Base-by-base conservation (phyloP, 2,329 filamentous ascomycete genomes). In the Pyricularia sp. region DNA sequence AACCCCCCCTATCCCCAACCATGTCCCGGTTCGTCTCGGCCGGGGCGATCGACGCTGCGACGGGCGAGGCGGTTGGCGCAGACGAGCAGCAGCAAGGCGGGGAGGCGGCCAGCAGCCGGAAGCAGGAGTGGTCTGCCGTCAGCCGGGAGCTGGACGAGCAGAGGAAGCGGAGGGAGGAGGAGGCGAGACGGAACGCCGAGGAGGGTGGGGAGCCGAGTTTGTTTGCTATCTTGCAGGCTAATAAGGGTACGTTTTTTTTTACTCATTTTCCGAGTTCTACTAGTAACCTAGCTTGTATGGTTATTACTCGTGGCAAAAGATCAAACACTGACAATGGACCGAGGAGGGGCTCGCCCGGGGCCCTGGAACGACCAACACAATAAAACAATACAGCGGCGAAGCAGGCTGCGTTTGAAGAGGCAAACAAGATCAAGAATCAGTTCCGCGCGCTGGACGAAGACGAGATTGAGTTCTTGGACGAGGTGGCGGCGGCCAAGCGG, bases 351-450 rank as follows among this genome's bases (percentile, higher is more conserved):
- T 12, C 33, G 33, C 33, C 2, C 8, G 19, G 40, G 40, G 40
- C 6, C 10, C 33, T 35, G 13, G 22, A 8, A 19, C 49, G 8
- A 49, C 31, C 8, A 49, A 28, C n/a, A n/a, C n/a, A n/a, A 61
- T 12, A 28, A 26, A 16, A 24, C 12, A 24, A 49, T 16, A 49
- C 65, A 88, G 89, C 87, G 68, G 88, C 89, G 66, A 93, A 93
- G 75, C 88, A 93, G 76, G 89, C 90, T 24, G 89, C 87, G 9
- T 91, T 92, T 73, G 90, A 92, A 73, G 90, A 93, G 74, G 81
- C 87, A 68, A 83, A 82, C 68, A 82, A 82, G 68, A 78, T 93
- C 64, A 84, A 85, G 71, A 90, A 93, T 71, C 90, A 93, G 77
- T 93, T 92, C 73, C 84, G 87, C 53, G 81, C 88, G 3, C 80